Evolutionary conservation across 2,329 filamentous ascomycete genomes (phyloP), one percentile per base, ranked within the genome.

Genomic region (Periconia sp.): DNA sequence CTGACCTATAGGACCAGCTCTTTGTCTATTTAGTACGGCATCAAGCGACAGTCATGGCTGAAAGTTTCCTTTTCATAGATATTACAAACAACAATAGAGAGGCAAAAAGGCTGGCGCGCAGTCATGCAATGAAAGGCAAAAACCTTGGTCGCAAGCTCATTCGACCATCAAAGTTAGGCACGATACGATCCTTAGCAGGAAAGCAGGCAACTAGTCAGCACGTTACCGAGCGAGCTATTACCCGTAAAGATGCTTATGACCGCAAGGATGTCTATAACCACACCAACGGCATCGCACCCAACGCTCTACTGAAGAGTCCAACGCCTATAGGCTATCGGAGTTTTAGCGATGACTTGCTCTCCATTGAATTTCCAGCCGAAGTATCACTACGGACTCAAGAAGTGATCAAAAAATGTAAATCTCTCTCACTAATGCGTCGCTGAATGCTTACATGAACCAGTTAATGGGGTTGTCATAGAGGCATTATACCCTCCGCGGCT

Each of bases 101-200:
- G 15, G 22, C 15, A 11, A 33, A 19, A 13, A 33, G 30, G 11
- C 30, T 17, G 16, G 30, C 30, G 13, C 30, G 30, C 6, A 33
- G 30, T 18, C 30, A 33, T 33, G 30, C 22, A 19, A 17, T 33
- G 17, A 33, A 33, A 19, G 30, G 30, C 17, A 33, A 33, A 19
- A 33, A 33, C 13, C 10, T 19, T 19, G 30, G 30, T n/a, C 30
- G 30, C 30, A 33, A 33, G 30, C 15, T 33, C 6, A 19, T 19
- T 8, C 30, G 16, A 19, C 30, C 17, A 10, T 19, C 30, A 33
- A 7, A 10, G 16, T 8, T 19, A 5, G 30, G n/a, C n/a, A n/a
- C n/a, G 5, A 18, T 19, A 6, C 26, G 26, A 29, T 29, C 11
- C 5, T 29, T 15, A 19, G 9, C 11, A 19, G 30, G 17, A n/a